Conservation (phyloP, 768 basidiomycete genomes). For the Rhodotorula paludigena region DNA sequence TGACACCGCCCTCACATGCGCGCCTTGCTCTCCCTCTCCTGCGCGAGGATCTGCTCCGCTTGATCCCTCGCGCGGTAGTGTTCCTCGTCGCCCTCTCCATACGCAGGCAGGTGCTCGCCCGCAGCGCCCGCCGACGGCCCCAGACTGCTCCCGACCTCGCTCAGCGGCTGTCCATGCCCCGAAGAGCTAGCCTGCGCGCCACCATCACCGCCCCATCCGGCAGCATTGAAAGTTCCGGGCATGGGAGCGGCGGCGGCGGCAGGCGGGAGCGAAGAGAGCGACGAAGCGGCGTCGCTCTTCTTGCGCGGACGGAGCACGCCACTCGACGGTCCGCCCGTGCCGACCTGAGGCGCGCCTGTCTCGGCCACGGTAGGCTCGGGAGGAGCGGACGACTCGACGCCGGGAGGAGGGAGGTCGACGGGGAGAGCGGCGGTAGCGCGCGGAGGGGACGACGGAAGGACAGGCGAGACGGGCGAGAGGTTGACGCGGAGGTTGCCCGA, state of each 20-base stretch:
- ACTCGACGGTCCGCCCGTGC: slow-evolving; percentile 42
- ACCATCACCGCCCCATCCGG: slow-evolving; percentile 40
- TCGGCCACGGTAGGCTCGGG: slow-evolving; percentile 46
- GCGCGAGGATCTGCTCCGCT: slow-evolving; percentile 26
- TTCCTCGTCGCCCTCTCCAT: slow-evolving; percentile 22
- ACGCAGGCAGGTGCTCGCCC: slow-evolving; percentile 19
- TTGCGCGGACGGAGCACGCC: slow-evolving; percentile 39
- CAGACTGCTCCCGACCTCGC: too few species aligned
- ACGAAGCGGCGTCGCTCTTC: not conserved
- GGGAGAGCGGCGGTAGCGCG: slow-evolving; percentile 38
- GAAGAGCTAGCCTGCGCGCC: too few species aligned
- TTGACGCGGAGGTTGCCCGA: not conserved
- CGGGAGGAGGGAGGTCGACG: slow-evolving; percentile 43
- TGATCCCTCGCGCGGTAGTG: slow-evolving; percentile 9
- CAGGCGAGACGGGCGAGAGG: slow-evolving; percentile 14
- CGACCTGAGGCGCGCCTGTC: slow-evolving; percentile 42
- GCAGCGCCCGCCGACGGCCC: too few species aligned
- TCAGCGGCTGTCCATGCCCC: too few species aligned
- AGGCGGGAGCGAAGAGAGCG: slow-evolving; percentile 11
- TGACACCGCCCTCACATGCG: not conserved
- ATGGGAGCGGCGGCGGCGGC: not conserved
- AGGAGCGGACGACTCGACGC: slow-evolving; percentile 44
- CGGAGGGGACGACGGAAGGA: slow-evolving; percentile 3
- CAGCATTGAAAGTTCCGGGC: slow-evolving; percentile 34
- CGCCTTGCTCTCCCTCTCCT: slow-evolving; percentile 26